Evolutionary conservation across 75 land plant species (phyloP).

Genomic region (Sequoia sempervirens): DNA sequence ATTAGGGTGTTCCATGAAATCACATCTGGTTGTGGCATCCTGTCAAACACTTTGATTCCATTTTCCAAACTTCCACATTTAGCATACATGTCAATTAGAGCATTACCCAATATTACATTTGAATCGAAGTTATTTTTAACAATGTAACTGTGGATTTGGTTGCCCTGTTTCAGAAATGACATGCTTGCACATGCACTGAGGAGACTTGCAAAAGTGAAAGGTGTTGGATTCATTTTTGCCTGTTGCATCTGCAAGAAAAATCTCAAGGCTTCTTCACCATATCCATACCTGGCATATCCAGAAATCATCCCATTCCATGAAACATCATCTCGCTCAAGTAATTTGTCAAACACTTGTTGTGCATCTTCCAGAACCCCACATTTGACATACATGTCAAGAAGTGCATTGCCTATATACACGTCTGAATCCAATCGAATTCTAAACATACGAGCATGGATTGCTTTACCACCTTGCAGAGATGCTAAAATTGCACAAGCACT

Average conservation of each 20-base stretch:
- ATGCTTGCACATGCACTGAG: conserved; percentile 24
- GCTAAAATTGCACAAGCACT: conserved; percentile 25
- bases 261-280: conserved; percentile 21
- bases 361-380: conserved; percentile 50
- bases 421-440: conserved; percentile 35
- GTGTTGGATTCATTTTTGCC: conserved; percentile 21
- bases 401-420: conserved; percentile 38
- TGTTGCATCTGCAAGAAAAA: conserved; percentile 31
- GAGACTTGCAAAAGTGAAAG: conserved; percentile 39
- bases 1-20: conserved; percentile 18
- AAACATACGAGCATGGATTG: conserved; percentile 36
- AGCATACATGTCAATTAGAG: conserved; percentile 15
- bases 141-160: conserved; percentile 11
- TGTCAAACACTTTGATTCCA: conserved; percentile 15
- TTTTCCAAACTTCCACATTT: conserved; percentile 21
- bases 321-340: conserved; percentile 37
- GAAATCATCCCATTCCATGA: conserved; percentile 57
- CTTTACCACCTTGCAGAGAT: conserved; percentile 25
- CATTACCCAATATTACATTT: conserved; percentile 10
- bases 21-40: conserved; percentile 11
- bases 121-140: conserved; percentile 4
- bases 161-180: conserved; percentile 13
- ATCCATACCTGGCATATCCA: conserved; percentile 31
- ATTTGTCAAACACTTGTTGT: conserved; percentile 34
- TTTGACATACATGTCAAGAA: conserved; percentile 66